Evolutionary conservation across 2,329 filamentous ascomycete genomes (phyloP).

Genomic region (Cordyceps cateniannulata): DNA sequence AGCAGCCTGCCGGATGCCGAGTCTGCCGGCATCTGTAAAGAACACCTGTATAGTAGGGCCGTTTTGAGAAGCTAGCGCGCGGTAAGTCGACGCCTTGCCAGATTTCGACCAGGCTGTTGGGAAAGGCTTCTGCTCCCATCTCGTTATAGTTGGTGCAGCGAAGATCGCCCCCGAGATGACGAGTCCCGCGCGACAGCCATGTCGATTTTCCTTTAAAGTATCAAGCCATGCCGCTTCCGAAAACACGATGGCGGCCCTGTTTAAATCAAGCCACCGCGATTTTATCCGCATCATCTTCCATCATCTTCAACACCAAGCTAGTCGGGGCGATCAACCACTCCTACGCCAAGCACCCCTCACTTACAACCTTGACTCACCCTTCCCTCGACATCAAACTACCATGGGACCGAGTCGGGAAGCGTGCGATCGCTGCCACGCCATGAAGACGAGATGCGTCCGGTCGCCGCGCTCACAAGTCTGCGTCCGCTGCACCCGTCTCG

Average conservation of each 20-base stretch:
- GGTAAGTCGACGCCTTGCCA: not conserved
- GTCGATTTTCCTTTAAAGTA: not conserved
- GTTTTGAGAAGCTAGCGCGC: not conserved
- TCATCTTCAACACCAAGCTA: too few relatives aligned
- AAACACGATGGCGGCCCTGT: not conserved
- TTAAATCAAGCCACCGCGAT: not conserved
- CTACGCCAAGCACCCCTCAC: not conserved
- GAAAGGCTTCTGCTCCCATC: not conserved
- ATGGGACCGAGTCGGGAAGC: slow-evolving; percentile 13
- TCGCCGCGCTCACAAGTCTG: slow-evolving; percentile 5
- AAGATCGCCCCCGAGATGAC: slow-evolving; percentile 2
- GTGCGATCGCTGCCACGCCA: slow-evolving; percentile 12
- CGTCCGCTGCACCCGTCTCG: slow-evolving; percentile 8
- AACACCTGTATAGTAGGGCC: not conserved
- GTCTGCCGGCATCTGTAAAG: not conserved
- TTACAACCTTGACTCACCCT: not conserved
- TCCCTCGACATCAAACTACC: not conserved
- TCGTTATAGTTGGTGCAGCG: slow-evolving; percentile 2
- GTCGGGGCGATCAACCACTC: not conserved
- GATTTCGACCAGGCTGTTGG: not conserved
- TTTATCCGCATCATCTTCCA: not conserved
- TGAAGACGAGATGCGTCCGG: slow-evolving; percentile 13
- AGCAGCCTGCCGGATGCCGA: not conserved
- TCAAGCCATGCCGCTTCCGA: not conserved
- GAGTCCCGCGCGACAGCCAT: not conserved